A percentile compares a stretch with the other conserved stretches of the same genome.
Conservation (phyloP, 257 asterid genomes). For the Nicotiana tomentosiformis region DNA sequence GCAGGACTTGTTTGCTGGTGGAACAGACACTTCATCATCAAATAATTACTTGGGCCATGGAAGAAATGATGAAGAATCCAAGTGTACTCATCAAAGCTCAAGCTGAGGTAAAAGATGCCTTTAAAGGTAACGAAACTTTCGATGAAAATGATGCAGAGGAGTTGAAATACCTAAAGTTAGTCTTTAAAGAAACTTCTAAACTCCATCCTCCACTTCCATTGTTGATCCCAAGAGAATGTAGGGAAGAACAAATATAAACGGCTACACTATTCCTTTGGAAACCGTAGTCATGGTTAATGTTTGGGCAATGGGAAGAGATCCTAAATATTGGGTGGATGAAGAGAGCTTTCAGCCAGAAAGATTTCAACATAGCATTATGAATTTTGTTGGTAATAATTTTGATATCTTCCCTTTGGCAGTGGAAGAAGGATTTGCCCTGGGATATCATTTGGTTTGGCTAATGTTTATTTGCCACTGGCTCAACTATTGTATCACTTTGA, state of each 20-base stretch:
- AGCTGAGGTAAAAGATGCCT: not conserved
- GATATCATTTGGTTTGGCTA: not conserved
- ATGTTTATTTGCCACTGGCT: not conserved
- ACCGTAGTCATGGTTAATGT: too few relatives aligned
- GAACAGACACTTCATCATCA: conserved; percentile 14
- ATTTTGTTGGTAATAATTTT: conserved; percentile 2
- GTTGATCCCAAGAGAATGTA: conserved; percentile 8
- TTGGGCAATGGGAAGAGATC: too few relatives aligned
- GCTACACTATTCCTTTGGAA: too few relatives aligned
- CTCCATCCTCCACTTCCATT: not conserved
- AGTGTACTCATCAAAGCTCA: not conserved
- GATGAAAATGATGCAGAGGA: not conserved
- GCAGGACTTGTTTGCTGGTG: not conserved
- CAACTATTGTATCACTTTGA: conserved; percentile 8
- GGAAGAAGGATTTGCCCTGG: too few relatives aligned
- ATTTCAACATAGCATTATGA: not conserved
- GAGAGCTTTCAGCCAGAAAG: not conserved
- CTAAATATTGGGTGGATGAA: not conserved
- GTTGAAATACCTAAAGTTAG: conserved; percentile 5
- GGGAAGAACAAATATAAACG: too few relatives aligned
- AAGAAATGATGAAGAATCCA: conserved; percentile 12
- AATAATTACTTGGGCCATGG: conserved; percentile 1
- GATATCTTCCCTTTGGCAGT: too few relatives aligned
- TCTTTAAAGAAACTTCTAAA: conserved; percentile 8
- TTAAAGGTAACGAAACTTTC: not conserved